These are phyloP conservation scores for Chamaecrista fasciculata DNA, from an alignment of 306 rosid genomes.

Conservation along the genomic window DNA sequence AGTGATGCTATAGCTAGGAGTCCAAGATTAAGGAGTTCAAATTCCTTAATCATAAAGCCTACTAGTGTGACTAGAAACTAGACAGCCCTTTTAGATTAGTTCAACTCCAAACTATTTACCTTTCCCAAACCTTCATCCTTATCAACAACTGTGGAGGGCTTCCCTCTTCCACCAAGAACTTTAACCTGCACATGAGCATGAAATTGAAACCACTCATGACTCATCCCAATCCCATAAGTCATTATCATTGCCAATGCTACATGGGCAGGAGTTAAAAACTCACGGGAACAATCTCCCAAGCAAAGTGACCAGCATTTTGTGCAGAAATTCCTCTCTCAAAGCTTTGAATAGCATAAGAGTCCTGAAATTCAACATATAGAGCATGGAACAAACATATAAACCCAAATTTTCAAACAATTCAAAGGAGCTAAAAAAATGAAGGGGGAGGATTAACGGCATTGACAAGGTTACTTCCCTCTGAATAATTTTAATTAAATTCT, in stretches of 20 bases:
- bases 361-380: conserved; percentile 47
- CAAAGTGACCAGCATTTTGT: conserved; percentile 61
- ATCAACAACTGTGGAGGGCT: conserved; percentile 54
- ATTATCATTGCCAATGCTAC: not conserved
- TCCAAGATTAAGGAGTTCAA: not conserved
- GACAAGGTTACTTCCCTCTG: conserved; percentile 3
- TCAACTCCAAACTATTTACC: conserved; percentile 44
- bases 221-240: not conserved
- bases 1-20: not conserved
- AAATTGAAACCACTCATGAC: conserved; percentile 29
- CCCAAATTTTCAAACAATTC: not conserved
- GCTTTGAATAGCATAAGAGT: conserved; percentile 78
- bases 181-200: conserved; percentile 55
- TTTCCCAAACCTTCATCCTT: conserved; percentile 86
- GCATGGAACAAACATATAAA: conserved; percentile 17
- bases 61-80: conserved; percentile 11
- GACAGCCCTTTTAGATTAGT: not conserved
- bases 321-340: conserved; percentile 86
- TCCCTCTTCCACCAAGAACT: conserved; percentile 68
- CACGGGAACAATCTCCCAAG: conserved; percentile 94
- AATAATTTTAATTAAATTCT: not conserved
- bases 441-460: not conserved
- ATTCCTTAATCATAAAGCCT: not conserved
- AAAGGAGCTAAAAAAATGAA: conserved; percentile 11
- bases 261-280: conserved; percentile 35